Conservation (phyloP, 202 grass and related monocot genomes). For the Thinopyrum obtusiflorum region DNA sequence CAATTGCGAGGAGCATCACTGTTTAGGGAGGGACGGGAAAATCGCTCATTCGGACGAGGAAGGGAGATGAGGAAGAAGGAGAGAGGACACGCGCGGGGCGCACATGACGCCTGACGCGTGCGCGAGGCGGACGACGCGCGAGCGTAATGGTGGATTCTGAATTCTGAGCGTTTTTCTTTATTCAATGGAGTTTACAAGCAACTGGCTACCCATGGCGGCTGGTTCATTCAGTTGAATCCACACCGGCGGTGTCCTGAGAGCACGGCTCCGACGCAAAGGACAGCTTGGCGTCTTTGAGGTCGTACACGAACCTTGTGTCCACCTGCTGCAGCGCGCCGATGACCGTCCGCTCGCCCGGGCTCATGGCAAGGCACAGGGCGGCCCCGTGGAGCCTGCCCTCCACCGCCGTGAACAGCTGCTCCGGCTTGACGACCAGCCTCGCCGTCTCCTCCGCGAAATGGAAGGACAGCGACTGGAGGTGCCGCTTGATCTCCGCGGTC, state of each 20-base stretch:
- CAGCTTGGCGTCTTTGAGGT: neutral
- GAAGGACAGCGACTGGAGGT: neutral
- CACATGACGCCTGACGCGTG: too few species aligned
- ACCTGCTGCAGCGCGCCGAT: neutral
- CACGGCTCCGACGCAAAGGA: neutral
- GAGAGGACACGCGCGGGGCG: too few species aligned
- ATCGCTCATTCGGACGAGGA: too few species aligned
- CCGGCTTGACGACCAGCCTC: neutral
- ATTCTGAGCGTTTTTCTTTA: too few species aligned
- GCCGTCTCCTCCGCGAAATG: neutral
- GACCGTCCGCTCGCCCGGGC: neutral
- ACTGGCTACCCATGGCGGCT: too few species aligned
- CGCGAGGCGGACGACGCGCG: too few species aligned
- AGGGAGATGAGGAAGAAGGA: too few species aligned
- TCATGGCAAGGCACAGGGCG: neutral
- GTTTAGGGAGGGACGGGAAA: too few species aligned
- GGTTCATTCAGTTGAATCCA: neutral
- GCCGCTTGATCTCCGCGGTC: neutral
- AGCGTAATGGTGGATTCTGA: too few species aligned
- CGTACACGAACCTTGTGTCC: neutral
- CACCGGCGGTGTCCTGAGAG: neutral
- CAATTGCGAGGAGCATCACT: too few species aligned
- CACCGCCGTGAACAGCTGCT: neutral
- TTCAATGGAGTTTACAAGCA: too few species aligned
- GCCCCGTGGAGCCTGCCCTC: neutral